Evolutionary conservation across 2,329 filamentous ascomycete genomes (phyloP).

Genomic region (Ascochyta rabiei): DNA sequence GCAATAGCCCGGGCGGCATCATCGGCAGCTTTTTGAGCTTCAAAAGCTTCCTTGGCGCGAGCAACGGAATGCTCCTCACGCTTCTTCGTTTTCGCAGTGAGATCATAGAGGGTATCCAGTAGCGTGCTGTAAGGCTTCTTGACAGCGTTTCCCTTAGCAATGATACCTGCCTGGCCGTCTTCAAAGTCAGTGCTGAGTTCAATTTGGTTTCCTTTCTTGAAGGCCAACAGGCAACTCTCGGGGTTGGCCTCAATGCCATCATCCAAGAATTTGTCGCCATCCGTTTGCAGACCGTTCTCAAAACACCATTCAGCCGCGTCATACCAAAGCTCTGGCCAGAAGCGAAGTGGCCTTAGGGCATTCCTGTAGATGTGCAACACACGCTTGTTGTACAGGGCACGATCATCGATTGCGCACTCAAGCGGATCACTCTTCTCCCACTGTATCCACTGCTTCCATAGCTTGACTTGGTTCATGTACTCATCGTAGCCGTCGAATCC

Average conservation of each 20-base stretch:
- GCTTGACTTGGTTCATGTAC: constrained; percentile 79
- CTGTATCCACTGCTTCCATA: constrained; percentile 92
- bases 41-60: constrained; percentile 61
- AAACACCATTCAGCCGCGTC: constrained; percentile 94
- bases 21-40: constrained; percentile 52
- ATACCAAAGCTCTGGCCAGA: constrained; percentile 96
- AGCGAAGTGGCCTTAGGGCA: constrained; percentile 88
- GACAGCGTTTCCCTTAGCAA: constrained; percentile 72
- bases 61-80: constrained; percentile 68
- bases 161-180: constrained; percentile 72
- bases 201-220: constrained; percentile 87
- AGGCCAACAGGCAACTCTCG: constrained; percentile 86
- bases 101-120: constrained; percentile 84
- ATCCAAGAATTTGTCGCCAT: constrained; percentile 78
- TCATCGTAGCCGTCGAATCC: constrained; percentile 89
- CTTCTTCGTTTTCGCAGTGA: constrained; percentile 73
- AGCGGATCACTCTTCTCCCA: constrained; percentile 96
- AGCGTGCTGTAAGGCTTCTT: constrained; percentile 83
- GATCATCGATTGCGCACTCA: constrained; percentile 82
- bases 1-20: constrained; percentile 47
- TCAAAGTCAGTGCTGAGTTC: constrained; percentile 79
- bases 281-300: constrained; percentile 71
- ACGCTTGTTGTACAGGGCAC: constrained; percentile 74
- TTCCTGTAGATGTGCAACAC: constrained; percentile 93
- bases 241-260: constrained; percentile 89